Evolutionary conservation across 2,329 filamentous ascomycete genomes (phyloP).

Genomic region (Oidium heveae): DNA sequence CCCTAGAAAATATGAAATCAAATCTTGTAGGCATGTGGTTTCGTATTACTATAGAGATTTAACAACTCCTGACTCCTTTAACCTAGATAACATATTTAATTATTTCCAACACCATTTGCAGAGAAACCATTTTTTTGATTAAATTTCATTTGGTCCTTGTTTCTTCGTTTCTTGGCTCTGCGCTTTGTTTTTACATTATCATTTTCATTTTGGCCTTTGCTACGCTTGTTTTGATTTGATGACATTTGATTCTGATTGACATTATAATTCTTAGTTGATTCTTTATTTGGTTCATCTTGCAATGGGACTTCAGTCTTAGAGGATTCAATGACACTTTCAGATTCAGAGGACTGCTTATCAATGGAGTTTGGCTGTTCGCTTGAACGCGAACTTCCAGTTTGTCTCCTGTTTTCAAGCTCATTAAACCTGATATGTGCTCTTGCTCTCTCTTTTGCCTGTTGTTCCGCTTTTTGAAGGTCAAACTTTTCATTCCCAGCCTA

Average conservation of each 20-base stretch:
- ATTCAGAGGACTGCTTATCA: not conserved
- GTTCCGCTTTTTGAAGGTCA: constrained; percentile 23
- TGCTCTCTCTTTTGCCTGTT: constrained; percentile 21
- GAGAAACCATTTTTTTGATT: too few relatives aligned
- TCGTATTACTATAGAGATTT: too few relatives aligned
- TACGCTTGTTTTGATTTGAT: not conserved
- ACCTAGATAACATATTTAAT: too few relatives aligned
- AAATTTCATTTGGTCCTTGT: not conserved
- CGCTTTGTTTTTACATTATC: not conserved
- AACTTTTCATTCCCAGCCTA: constrained; percentile 21
- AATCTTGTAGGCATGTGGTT: too few relatives aligned
- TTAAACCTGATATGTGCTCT: not conserved
- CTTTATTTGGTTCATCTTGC: not conserved
- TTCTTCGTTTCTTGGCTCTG: not conserved
- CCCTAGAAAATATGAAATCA: too few relatives aligned
- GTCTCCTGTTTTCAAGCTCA: not conserved
- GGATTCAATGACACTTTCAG: not conserved
- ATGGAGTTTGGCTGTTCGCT: not conserved
- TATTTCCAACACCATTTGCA: too few relatives aligned
- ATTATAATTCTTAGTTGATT: not conserved
- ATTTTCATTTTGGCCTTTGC: not conserved
- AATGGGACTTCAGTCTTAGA: too few relatives aligned
- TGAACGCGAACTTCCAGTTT: not conserved
- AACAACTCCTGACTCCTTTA: too few relatives aligned
- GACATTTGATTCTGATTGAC: not conserved